A percentile compares a stretch with the other conserved stretches of the same genome.
Conservation (phyloP, 1,139 yeast species). For the Komagataea norvegica region DNA sequence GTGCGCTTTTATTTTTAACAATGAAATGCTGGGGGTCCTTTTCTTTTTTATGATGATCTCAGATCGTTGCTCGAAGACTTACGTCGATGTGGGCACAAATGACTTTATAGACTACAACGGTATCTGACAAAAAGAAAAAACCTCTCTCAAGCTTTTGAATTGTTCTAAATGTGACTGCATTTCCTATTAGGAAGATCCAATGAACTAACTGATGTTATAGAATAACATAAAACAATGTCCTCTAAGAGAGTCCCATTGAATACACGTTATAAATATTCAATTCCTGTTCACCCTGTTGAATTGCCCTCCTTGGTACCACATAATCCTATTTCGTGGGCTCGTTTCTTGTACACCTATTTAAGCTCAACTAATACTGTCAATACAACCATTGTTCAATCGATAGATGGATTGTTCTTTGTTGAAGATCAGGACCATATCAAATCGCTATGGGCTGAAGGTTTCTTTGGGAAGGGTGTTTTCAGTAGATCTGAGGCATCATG, state of each 20-base stretch:
- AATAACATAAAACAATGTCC: constrained; percentile 20
- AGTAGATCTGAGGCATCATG: constrained; percentile 94
- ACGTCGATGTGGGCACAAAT: constrained; percentile 66
- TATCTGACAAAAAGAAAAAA: constrained; percentile 66
- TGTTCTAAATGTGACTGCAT: no score
- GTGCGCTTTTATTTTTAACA: background rate
- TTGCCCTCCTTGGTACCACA: constrained; percentile 48
- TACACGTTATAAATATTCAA: constrained; percentile 31
- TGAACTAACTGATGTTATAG: constrained; percentile 7
- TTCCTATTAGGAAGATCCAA: no score
- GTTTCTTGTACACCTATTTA: constrained; percentile 37
- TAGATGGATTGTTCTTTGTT: constrained; percentile 42
- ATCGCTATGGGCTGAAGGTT: constrained; percentile 79
- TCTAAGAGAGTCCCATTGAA: constrained; percentile 29
- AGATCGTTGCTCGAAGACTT: constrained; percentile 51
- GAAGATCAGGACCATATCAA: constrained; percentile 43
- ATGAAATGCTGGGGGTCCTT: background rate
- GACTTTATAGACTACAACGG: constrained; percentile 99
- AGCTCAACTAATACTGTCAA: constrained; percentile 11
- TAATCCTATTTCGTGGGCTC: constrained; percentile 58
- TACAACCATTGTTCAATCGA: constrained; percentile 15
- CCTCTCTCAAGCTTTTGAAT: background rate
- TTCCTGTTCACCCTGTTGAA: constrained; percentile 37
- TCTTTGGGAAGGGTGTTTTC: constrained; percentile 87
- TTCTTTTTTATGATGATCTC: constrained; percentile 39